Base-by-base conservation (phyloP, 805 yeast genomes). In the Priceomyces fermenticarens region DNA sequence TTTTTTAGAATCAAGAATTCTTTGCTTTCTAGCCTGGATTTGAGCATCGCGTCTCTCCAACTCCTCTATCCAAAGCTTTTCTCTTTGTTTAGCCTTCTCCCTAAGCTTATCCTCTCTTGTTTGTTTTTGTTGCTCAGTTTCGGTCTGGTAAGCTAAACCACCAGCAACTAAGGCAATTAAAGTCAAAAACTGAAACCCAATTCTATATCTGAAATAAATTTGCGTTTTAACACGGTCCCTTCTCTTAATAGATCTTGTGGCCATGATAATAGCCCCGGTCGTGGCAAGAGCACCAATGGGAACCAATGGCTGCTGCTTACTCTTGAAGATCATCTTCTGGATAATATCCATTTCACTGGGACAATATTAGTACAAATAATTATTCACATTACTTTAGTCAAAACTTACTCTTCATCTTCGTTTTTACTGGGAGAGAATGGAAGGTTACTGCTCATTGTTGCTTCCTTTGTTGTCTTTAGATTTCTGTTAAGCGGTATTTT, bases 201-300 rank as follows among this genome's bases (percentile, higher is more conserved):
- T 91, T 72, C 97, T 83, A 80, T 88, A 87, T 52, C 91, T 75
- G 71, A 88, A 90, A 80, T 87, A 89, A 36, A 77, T 76, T 64
- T 90, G 96, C 0, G 97, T 95, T 40, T 79, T 80, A 33, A 71
- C 67, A 46, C 81, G 76, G 51, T 88, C 80, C 17, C 97, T 96
- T 25, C 71, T 67, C 51, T 83, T 75, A 46, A 89, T 70, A 16
- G 90, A 85, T 48, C 77, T 75, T 3, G 88, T 89, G 2, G 97
- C 95, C 48, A 89, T 66, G 0, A 76, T 65, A 26, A 90, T 87
- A 0, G 97, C 96, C 3, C 82, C 86, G 7, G 85, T 77, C 2
- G 97, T 90, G 35, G 84, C 78, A 3, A 85, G 55, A 11, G 86
- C 73, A 1, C 97, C 97, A 4, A 88, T 41, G 1, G 97, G 97